Conservation (phyloP, 129 eudicot species). For the Flaveria robusta region DNA sequence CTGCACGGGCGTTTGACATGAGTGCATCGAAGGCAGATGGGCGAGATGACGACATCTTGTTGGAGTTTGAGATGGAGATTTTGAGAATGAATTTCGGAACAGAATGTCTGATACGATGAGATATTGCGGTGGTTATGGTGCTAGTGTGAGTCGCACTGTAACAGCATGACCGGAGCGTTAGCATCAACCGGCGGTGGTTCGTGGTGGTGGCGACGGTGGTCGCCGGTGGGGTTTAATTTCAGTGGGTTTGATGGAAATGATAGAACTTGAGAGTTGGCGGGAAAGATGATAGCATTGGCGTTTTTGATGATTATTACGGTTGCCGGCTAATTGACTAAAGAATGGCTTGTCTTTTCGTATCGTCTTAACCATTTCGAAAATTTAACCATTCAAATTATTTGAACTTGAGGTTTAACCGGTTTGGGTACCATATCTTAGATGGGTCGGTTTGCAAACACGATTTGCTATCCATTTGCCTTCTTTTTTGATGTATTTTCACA, state of each 20-base stretch:
- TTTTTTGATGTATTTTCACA: too few relatives aligned
- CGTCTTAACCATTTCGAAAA: too few relatives aligned
- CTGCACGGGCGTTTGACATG: slow-evolving; percentile 71
- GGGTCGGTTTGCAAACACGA: too few relatives aligned
- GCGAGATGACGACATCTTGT: slow-evolving; percentile 55
- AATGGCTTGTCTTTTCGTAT: too few relatives aligned
- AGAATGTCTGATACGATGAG: slow-evolving; percentile 25
- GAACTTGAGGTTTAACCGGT: too few relatives aligned
- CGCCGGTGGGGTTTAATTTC: background rate
- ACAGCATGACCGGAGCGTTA: slow-evolving; percentile 46
- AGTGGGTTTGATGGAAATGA: background rate
- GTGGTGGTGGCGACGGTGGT: slow-evolving; percentile 11
- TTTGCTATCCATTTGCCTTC: too few relatives aligned
- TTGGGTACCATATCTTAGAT: too few relatives aligned
- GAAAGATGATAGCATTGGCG: background rate
- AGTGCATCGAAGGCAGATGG: slow-evolving; percentile 82
- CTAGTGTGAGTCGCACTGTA: slow-evolving; percentile 21
- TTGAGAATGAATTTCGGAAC: slow-evolving; percentile 18
- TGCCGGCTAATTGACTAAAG: slow-evolving; percentile 9
- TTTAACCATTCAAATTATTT: too few relatives aligned
- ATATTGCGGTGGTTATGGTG: slow-evolving; percentile 29
- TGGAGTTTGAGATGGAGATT: slow-evolving; percentile 16
- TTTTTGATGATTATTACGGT: background rate
- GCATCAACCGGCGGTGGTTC: slow-evolving; percentile 39
- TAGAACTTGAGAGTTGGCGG: slow-evolving; percentile 28